phyloP scores from a whole-genome alignment of 1,284 basidiomycete species.

The Pisolithus thermaeus region DNA sequence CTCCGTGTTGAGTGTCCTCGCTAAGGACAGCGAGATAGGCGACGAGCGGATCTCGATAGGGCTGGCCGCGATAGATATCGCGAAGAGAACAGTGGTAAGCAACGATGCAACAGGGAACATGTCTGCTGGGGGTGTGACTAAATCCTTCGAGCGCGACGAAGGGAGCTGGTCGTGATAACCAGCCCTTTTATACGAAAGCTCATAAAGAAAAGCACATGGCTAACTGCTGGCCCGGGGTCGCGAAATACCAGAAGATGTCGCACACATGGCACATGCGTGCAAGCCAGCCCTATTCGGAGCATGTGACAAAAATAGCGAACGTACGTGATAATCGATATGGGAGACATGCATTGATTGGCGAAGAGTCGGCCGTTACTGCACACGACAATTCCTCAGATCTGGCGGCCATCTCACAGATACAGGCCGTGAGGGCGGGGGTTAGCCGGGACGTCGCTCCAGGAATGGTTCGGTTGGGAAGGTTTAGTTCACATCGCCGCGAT shows the following conservation, averaged over 20 bases:
- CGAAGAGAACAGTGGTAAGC: constrained; percentile 38
- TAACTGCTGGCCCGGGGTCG: background rate
- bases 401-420: no score
- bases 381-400: no score
- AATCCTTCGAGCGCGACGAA: constrained; percentile 1
- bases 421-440: no score
- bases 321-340: no score
- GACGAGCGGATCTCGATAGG: constrained; percentile 36
- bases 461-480: no score
- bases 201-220: background rate
- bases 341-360: no score
- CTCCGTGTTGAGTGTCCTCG: constrained; percentile 44
- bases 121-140: constrained; percentile 2
- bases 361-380: no score
- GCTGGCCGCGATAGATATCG: constrained; percentile 41
- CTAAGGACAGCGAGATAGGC: constrained; percentile 41
- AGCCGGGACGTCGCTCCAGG: no score
- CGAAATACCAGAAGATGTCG: background rate
- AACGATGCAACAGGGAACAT: constrained; percentile 31
- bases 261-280: background rate
- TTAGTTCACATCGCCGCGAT: no score
- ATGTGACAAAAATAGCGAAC: no score
- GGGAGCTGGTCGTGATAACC: background rate
- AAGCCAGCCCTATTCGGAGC: background rate
- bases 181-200: constrained; percentile 17